Base-by-base conservation (phyloP, 352 stramenopile species). In the Globisporangium abappressorium region DNA sequence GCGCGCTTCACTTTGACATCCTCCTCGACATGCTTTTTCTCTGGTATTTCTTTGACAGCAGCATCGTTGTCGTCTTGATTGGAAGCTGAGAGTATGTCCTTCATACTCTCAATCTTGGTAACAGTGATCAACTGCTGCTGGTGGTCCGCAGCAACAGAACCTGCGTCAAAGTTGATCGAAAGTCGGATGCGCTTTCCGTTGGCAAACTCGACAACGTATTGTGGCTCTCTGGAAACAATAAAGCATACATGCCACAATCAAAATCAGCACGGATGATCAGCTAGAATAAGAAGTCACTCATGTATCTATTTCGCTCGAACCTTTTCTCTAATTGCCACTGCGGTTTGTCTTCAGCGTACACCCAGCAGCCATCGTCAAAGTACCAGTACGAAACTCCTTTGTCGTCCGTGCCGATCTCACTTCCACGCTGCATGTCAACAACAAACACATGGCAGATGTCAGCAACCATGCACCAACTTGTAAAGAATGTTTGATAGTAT, bases 361-460 rank as follows among this genome's bases (percentile, higher is more conserved):
- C 78, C 88, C 88, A 96, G 62, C 86, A 94, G 55, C 68, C 83
- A 69, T 96, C 88, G 61, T 89, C 76, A 70, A 94, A 94, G 73
- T 94, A 93, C 88, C 86, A 96, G 66, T 96, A 96, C 47, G 82
- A 78, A 1, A 82, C 70, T 11, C 86, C 86, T 6, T 84, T 75
- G 56, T 96, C 88, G 57, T 96, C 88, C 30, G 77, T 84, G 51
- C 88, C 88, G 34, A 94, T 84, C 15, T 86, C 78, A 33, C 80
- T 85, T 36, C 72, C 74, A 61, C 86, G 72, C 88, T 95, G 53
- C 65, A 57, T 68, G 30, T 65, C 28, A 64, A 49, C 36, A 51
- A 14, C 43, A 62, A 5, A 30, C 57, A 28, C 20, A 41, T 26
- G 14, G 20, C 56, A 20, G 18, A 20, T 20, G 15, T 57, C 18